Base-by-base conservation (phyloP, 495 filamentous ascomycete genomes). In the Penicillium diatomitis region DNA sequence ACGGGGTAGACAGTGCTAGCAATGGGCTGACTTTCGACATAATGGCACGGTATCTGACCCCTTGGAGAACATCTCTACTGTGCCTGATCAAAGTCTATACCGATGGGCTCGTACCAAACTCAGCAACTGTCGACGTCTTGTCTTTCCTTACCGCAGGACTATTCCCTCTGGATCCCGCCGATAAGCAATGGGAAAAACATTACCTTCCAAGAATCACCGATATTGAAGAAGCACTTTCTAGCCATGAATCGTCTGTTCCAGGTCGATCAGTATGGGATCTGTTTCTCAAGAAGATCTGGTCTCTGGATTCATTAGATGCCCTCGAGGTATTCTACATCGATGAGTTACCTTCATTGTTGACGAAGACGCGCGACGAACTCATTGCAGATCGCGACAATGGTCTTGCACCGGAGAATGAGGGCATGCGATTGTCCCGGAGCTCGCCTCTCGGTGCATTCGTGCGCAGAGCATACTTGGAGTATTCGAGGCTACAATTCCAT, bases 391-490 rank as follows among this genome's bases (percentile, higher is more conserved):
- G 67, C 20, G 77, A 80, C 41, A 63, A 75, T 42, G 78, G 74
- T 3, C 66, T 74, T 33, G 65, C 61, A 11, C 67, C 68, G 5
- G 69, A 72, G 36, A 57, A 64, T 27, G 62, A 64, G n/a, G 57
- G 61, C 8, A 75, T 75, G 64, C 70, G 79, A 6, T 57, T 80
- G 10, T 71, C 75, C 66, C 75, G 81, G 31, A 83, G 78, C 42
- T 96, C 92, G 0, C 88, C 89, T 0, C 69, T 96, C 29, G 94
- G 92, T 9, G 74, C 75, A n/a, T 96, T 95, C 59, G 78, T 96
- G 4, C 74, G 90, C 47, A 76, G 83, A 54, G 75, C 84, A 6
- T 76, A 79, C 48, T 67, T 95, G 20, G 91, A 98, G 65, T 95
- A 88, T 64, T 80, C 80, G 3, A 70, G 84, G 41, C 63, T 96